A percentile compares a stretch with the other conserved stretches of the same genome.
phyloP scores from a whole-genome alignment of 164 flowering plant genomes.

The Nelumbo lutea region DNA sequence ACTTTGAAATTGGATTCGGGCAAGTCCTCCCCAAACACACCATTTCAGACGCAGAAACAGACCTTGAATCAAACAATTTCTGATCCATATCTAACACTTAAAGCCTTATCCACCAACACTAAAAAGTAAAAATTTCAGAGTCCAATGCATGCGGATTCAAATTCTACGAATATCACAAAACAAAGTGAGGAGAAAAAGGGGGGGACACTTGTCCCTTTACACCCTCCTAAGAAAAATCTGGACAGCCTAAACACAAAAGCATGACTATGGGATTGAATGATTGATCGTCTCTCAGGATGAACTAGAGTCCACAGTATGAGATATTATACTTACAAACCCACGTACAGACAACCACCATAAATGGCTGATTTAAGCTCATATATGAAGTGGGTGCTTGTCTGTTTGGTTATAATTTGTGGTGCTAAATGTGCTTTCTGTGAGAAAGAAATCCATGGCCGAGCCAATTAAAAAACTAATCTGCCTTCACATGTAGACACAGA shows the following conservation, averaged over 20 bases:
- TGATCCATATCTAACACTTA: constrained; percentile 21
- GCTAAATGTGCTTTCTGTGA: constrained; percentile 8
- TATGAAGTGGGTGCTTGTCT: constrained; percentile 4
- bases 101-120: not conserved
- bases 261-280: no score
- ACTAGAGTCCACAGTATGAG: no score
- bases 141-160: constrained; percentile 12
- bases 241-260: no score
- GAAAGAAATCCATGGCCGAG: not conserved
- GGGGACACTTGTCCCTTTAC: no score
- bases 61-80: constrained; percentile 14
- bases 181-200: not conserved
- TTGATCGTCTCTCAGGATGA: no score
- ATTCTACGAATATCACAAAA: constrained; percentile 6
- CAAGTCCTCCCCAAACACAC: constrained; percentile 10
- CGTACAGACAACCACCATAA: no score
- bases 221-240: no score
- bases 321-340: no score
- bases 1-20: constrained; percentile 3
- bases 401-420: not conserved
- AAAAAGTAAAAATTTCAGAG: no score
- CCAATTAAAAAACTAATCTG: not conserved
- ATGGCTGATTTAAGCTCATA: not conserved
- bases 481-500: not conserved
- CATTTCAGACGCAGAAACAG: constrained; percentile 10